Conservation (phyloP, 371 early-diverging fungal genomes). For the Mucor velutinosus region DNA sequence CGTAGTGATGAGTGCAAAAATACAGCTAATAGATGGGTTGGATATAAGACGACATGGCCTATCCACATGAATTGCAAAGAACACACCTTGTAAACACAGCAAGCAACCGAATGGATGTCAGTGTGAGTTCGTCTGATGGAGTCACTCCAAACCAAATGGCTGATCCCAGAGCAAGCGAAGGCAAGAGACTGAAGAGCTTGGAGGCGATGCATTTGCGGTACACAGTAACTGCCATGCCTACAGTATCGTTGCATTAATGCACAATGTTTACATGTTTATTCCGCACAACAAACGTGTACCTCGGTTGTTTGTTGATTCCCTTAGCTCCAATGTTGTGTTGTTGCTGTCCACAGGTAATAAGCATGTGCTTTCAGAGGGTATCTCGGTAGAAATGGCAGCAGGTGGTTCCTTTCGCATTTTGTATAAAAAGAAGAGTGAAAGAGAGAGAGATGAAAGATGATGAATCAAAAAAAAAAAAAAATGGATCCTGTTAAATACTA, state of each 20-base stretch:
- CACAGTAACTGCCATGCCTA: background rate
- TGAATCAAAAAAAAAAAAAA: background rate
- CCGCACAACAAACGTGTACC: background rate
- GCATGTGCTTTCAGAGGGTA: slow-evolving; percentile 9
- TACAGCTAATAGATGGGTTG: slow-evolving; percentile 39
- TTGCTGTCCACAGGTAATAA: slow-evolving; percentile 5
- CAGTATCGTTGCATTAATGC: background rate
- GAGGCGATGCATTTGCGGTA: background rate
- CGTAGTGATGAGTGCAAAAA: slow-evolving; percentile 63
- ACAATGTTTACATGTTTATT: background rate
- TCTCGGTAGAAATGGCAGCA: background rate
- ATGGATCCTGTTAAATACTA: background rate
- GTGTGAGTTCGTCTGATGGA: slow-evolving; percentile 41
- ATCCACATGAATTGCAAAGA: background rate
- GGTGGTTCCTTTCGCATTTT: background rate
- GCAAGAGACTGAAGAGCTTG: slow-evolving; percentile 14
- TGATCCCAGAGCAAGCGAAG: slow-evolving; percentile 37
- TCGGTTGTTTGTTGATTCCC: background rate
- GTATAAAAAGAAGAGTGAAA: background rate
- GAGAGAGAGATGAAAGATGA: background rate
- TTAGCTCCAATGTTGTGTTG: background rate
- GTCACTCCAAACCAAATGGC: slow-evolving; percentile 45
- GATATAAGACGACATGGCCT: background rate
- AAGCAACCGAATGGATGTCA: slow-evolving; percentile 45
- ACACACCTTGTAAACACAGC: slow-evolving; percentile 51